Conservation (phyloP, 75 land plant genomes). For the Ceratopteris richardii region DNA sequence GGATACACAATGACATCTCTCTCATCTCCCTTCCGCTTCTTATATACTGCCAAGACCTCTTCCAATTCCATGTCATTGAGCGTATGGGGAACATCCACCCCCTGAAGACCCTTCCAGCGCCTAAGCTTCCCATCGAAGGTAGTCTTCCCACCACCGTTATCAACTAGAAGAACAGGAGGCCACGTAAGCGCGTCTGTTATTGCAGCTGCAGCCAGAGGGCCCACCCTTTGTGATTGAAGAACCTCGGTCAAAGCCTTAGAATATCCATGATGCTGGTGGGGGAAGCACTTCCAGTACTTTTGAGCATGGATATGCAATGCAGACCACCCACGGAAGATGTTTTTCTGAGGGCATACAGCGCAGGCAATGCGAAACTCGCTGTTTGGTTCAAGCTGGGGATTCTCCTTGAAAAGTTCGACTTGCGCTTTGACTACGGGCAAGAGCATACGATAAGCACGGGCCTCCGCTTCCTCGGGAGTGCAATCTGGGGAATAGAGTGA, state of each 20-base stretch:
- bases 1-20: constrained; percentile 21
- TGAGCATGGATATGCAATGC: constrained; percentile 24
- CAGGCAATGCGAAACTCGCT: constrained; percentile 14
- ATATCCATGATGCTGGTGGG: constrained; percentile 22
- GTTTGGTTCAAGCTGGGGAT: not conserved
- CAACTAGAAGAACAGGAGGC: constrained; percentile 23
- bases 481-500: too few species aligned
- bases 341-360: constrained; percentile 10
- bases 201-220: not conserved
- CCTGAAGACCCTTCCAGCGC: constrained; percentile 3
- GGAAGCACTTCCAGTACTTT: constrained; percentile 13
- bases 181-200: not conserved
- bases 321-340: constrained; percentile 16
- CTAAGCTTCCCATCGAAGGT: constrained; percentile 1
- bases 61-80: constrained; percentile 12
- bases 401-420: constrained; percentile 4
- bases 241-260: constrained; percentile 21
- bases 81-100: not conserved
- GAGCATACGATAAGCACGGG: constrained; percentile 1
- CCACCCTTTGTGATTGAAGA: not conserved
- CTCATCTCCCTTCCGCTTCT: constrained; percentile 10
- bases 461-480: constrained; percentile 2
- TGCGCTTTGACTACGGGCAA: constrained; percentile 16
- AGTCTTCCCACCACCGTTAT: not conserved
- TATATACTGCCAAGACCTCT: constrained; percentile 24